A percentile compares a stretch with the other conserved stretches of the same genome.
Evolutionary conservation across 495 filamentous ascomycete species (phyloP).

Genomic region (Hypomontagnella submonticulosa): DNA sequence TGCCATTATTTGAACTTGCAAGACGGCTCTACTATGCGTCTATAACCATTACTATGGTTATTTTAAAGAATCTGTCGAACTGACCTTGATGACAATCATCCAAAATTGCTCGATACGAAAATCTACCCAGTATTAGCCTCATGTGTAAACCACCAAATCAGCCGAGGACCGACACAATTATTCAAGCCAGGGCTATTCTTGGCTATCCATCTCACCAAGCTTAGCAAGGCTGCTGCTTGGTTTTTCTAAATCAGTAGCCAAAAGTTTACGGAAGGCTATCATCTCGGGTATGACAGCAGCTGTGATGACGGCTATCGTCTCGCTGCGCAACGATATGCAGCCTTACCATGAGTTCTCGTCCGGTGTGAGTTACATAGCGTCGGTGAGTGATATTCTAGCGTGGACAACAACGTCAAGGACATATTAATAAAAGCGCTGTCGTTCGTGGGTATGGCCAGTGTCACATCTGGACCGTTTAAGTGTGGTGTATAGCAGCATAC

Average conservation of each 20-base stretch:
- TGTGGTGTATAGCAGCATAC: conserved; percentile 21
- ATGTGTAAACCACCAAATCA: background rate
- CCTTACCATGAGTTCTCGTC: conserved; percentile 29
- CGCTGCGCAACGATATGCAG: conserved; percentile 33
- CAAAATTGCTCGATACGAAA: conserved; percentile 3
- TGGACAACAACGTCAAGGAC: conserved; percentile 2
- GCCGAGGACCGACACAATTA: background rate
- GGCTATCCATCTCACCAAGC: conserved; percentile 17
- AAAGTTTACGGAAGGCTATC: conserved; percentile 13
- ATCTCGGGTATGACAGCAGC: conserved; percentile 7
- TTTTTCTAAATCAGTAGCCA: background rate
- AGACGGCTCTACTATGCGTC: too few relatives aligned
- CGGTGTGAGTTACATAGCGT: conserved; percentile 36
- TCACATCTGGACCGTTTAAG: conserved; percentile 22
- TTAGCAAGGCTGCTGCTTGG: conserved; percentile 18
- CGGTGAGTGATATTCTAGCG: conserved; percentile 19
- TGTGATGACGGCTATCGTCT: background rate
- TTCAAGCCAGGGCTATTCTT: conserved; percentile 24
- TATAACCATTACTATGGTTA: too few relatives aligned
- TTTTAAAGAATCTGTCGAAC: too few relatives aligned
- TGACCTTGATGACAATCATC: background rate
- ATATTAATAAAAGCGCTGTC: conserved; percentile 22
- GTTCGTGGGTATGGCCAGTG: conserved; percentile 3
- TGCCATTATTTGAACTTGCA: too few relatives aligned
- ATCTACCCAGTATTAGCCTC: conserved; percentile 5